Evolutionary conservation across 495 filamentous ascomycete genomes (phyloP).

Genomic region (Articulospora tetracladia): DNA sequence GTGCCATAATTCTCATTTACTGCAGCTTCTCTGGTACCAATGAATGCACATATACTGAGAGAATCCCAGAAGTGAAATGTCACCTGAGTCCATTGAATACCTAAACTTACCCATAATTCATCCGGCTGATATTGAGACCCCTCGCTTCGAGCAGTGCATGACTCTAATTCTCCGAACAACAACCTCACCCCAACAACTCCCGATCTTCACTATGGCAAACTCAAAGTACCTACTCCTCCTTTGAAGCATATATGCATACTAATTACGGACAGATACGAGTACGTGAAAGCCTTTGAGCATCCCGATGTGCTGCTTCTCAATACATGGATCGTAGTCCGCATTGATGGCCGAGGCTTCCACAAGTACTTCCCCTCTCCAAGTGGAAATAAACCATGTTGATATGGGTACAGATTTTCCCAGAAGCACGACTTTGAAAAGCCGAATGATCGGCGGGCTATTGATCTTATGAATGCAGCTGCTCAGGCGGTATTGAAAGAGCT

Average conservation of each 20-base stretch:
- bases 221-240: conserved; percentile 46
- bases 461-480: conserved; percentile 94
- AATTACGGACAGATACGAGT: conserved; percentile 65
- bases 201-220: conserved; percentile 49
- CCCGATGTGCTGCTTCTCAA: conserved; percentile 74
- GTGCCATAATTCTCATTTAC: too few species aligned
- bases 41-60: too few species aligned
- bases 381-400: background rate
- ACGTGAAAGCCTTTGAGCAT: conserved; percentile 87
- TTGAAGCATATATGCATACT: background rate
- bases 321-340: conserved; percentile 89
- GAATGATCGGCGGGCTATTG: conserved; percentile 81
- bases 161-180: background rate
- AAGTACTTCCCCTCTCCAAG: conserved; percentile 51
- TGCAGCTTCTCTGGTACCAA: too few species aligned
- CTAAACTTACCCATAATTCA: background rate
- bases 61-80: too few species aligned
- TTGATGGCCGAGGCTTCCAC: conserved; percentile 90
- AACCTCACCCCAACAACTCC: background rate
- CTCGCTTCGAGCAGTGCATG: background rate
- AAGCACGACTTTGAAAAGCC: conserved; percentile 87
- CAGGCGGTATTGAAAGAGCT: conserved; percentile 77
- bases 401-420: conserved; percentile 57
- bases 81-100: too few species aligned
- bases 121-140: background rate